Percentiles rank a stretch among this genome's conserved stretches.
These are phyloP conservation scores for Firmiana major DNA, from an alignment of 345 rosid genomes.

Conservation along the genomic window DNA sequence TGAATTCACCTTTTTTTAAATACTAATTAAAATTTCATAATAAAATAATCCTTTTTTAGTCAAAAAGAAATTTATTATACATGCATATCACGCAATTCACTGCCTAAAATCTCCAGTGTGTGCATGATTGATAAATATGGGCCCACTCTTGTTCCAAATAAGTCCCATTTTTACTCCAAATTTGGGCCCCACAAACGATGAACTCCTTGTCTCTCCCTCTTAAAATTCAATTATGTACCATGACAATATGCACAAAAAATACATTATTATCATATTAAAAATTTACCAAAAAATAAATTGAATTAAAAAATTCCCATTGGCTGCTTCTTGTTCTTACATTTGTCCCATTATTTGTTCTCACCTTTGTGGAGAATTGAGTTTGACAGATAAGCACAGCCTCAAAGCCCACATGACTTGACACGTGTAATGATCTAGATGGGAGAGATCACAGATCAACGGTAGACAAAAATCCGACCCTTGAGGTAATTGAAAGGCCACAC, in stretches of 20 bases:
- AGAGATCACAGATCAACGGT: constrained; percentile 14
- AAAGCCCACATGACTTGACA: not conserved
- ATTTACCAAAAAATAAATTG: not conserved
- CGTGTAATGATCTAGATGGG: not conserved
- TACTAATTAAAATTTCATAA: not conserved
- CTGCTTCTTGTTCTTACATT: not conserved
- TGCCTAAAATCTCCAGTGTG: not conserved
- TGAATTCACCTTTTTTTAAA: not conserved
- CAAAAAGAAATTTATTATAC: not conserved
- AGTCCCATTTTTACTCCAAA: too few species aligned
- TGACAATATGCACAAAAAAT: too few species aligned
- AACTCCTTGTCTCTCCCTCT: too few species aligned
- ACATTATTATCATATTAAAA: too few species aligned
- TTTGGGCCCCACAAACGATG: not conserved
- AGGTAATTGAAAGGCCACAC: constrained; percentile 1
- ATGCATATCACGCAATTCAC: not conserved
- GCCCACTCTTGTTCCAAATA: not conserved
- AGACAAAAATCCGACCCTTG: constrained; percentile 15
- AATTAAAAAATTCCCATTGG: constrained; percentile 3
- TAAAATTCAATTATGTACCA: too few species aligned
- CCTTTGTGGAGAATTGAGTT: too few species aligned
- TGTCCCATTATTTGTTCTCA: not conserved
- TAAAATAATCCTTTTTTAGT: not conserved
- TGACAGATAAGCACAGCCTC: constrained; percentile 16
- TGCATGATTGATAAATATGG: not conserved